Base-by-base conservation (phyloP, 1,139 yeast species). In the Lodderomyces jiufengensis region DNA sequence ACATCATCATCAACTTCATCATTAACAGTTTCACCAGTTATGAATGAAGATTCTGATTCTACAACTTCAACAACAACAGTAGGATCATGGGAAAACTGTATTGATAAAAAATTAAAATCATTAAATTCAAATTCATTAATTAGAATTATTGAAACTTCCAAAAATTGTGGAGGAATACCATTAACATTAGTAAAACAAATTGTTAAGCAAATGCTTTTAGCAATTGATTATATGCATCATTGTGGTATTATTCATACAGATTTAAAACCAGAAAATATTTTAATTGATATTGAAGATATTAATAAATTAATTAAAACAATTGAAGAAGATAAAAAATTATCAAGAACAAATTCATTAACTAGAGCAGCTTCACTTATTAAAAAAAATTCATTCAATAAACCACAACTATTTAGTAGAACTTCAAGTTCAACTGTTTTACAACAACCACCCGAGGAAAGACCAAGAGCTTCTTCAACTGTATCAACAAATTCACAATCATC, bases 221-320 rank as follows among this genome's bases (percentile, higher is more conserved):
- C 71, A n/a, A 42, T 66, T 20, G 67, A 65, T 45, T 66, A 63
- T 40, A 61, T 67, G 52, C 74, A 68, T 45, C 59, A 53, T 45
- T 63, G 70, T 45, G 71, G 71, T 2, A 58, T 68, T 4, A 61
- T 66, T 31, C 74, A 68, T 48, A 68, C 74, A 11, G 74, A 68
- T 41, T 51, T 68, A 39, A 68, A 68, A 44, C 72, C 72, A 2
- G 74, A 68, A 40, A 68, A 68, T 46, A 61, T 68, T 13, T 54
- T 68, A 36, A 59, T 67, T 33, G 69, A 65, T 37, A 62, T 66
- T 12, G 65, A 66, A 23, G 66, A 64, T 33, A 63, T 65, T 7
- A 62, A 60, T 34, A 63, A 52, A 38, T 52, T 65, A 25, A 63
- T 65, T 15, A 52, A 55, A 21, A 46, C 54, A 43, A 59, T 63